Base-by-base conservation (phyloP, 495 filamentous ascomycete genomes). In the Echria macrotheca region DNA sequence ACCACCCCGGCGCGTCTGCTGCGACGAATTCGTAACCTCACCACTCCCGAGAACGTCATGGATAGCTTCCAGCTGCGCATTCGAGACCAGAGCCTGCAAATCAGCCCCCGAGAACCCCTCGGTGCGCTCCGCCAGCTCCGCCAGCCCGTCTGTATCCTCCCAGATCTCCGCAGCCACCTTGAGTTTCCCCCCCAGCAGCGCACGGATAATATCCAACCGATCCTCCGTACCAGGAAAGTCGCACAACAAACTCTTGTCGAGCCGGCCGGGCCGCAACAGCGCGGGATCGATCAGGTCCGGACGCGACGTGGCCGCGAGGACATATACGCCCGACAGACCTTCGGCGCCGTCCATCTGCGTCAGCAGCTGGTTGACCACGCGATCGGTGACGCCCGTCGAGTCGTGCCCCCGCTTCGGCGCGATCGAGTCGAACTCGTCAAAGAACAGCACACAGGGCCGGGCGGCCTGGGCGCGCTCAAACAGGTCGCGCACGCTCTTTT, bases 271-370 rank as follows among this genome's bases (percentile, higher is more conserved):
- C 32, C 93, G 76, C 31, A 97, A 69, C 23, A 98, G 70, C 3
- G 93, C 93, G 2, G 93, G 91, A 59, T 98, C 93, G 36, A 98
- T 97, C 5, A 97, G 63, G 65, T 98, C 94, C 0, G 93, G 93
- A 21, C 93, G 72, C 2, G 80, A 86, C 1, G 93, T 98, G 11
- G 93, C 93, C 22, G 93, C 93, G 3, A 98, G 80, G 1, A 98
- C 93, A 58, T 97, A 97, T 1, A 98, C 93, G 0, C 94, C 94
- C 0, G 83, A 86, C 4, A 97, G 68, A 14, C 94, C 93, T 63
- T 98, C 94, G 1, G 94, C 94, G 59, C 93, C 93, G 60, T 98
- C 93, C 94, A 98, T 98, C 67, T 96, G 94, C 4, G 93, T 98
- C 7, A 98, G 73, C 37, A 98, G 80, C 71, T 97, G 94, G 61